phyloP scores from a whole-genome alignment of 1,284 basidiomycete genomes.

The Polyporus tsugae region DNA sequence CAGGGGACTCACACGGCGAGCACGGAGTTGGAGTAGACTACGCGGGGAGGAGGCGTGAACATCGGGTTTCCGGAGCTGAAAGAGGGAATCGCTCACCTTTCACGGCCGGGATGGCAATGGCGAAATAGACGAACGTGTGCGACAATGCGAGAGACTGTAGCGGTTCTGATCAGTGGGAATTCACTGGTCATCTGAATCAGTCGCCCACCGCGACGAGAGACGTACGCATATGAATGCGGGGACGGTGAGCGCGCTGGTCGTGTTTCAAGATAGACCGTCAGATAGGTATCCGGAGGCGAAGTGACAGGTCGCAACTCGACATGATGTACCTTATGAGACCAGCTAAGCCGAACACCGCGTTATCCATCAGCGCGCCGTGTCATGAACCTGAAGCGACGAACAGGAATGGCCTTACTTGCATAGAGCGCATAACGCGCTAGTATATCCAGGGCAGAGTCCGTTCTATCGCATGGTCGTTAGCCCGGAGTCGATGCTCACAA shows the following conservation, averaged over 20 bases:
- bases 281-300: too few relatives aligned
- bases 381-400: background rate
- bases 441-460: background rate
- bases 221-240: constrained; percentile 5
- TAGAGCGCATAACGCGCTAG: background rate
- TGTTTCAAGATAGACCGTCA: background rate
- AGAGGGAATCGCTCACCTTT: background rate
- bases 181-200: background rate
- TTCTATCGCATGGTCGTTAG: background rate
- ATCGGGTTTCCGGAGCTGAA: background rate
- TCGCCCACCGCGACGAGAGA: background rate
- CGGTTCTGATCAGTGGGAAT: background rate
- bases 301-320: background rate
- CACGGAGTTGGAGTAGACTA: constrained; percentile 12
- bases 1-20: background rate
- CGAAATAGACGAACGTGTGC: constrained; percentile 2
- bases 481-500: background rate
- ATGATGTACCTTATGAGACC: background rate
- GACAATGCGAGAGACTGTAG: background rate
- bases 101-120: background rate
- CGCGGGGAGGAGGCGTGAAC: background rate
- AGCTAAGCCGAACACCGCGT: background rate
- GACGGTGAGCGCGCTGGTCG: background rate
- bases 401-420: background rate
- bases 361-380: background rate